Conservation (phyloP, 352 stramenopile species). For the Aphanomyces euteiches region DNA sequence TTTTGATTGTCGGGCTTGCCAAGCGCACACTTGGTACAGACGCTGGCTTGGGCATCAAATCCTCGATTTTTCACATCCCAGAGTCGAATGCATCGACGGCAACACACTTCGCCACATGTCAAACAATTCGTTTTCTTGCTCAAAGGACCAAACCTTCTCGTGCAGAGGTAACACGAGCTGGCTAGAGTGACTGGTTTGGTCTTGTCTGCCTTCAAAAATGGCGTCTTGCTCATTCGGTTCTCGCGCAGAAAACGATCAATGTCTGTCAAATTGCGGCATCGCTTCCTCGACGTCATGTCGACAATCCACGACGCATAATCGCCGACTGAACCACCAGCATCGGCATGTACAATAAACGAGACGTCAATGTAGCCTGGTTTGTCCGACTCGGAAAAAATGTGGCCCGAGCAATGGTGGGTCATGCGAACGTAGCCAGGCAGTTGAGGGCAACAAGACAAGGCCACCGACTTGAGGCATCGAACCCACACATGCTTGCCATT, state of each 20-base stretch:
- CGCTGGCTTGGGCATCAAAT: no score
- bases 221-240: not conserved
- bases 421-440: no score
- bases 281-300: not conserved
- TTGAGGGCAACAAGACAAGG: no score
- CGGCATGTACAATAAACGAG: not conserved
- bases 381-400: not conserved
- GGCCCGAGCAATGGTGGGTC: not conserved
- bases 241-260: not conserved
- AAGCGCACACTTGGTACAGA: no score
- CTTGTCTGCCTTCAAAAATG: not conserved
- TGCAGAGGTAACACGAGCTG: not conserved
- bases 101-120: not conserved
- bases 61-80: no score
- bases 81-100: not conserved
- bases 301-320: not conserved
- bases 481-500: no score
- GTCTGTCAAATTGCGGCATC: not conserved
- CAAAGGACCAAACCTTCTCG: not conserved
- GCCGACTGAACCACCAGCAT: not conserved
- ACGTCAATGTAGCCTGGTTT: not conserved
- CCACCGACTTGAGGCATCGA: no score
- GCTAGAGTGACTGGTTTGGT: not conserved
- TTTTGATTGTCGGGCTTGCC: no score
- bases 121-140: not conserved